Conservation (phyloP, 106 monocot species). For the Hemerocallis citrina region DNA sequence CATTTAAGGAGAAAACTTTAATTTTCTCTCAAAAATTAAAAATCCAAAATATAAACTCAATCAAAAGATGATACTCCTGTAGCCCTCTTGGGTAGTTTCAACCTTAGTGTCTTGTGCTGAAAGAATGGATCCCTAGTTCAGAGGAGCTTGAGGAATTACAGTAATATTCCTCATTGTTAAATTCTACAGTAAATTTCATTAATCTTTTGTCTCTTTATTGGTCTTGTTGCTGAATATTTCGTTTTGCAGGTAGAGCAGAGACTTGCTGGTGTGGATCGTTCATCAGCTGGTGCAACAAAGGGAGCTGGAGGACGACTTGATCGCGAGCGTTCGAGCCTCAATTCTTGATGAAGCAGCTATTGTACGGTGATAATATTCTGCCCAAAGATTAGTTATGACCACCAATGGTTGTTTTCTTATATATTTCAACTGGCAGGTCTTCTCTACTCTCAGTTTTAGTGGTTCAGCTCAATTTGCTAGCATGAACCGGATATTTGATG, state of each 20-base stretch:
- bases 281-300: constrained; percentile 29
- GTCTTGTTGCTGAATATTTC: background rate
- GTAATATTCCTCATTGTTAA: no score
- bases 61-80: no score
- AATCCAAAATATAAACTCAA: no score
- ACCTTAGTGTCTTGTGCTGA: no score
- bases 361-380: constrained; percentile 38
- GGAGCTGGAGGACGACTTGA: constrained; percentile 43
- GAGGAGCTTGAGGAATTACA: no score
- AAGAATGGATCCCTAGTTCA: no score
- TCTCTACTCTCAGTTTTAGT: constrained; percentile 96
- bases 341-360: constrained; percentile 97
- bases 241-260: constrained; percentile 75
- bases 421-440: constrained; percentile 54
- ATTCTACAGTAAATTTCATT: no score
- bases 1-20: no score
- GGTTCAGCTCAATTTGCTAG: constrained; percentile 74
- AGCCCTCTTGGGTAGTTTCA: no score
- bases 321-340: constrained; percentile 70
- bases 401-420: constrained; percentile 5
- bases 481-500: constrained; percentile 88
- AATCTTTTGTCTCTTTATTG: no score
- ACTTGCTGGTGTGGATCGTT: constrained; percentile 56
- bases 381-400: background rate
- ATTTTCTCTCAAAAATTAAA: no score